Conservation (phyloP, 192 early-diverging fungal genomes). For the Umbelopsis vinacea region DNA sequence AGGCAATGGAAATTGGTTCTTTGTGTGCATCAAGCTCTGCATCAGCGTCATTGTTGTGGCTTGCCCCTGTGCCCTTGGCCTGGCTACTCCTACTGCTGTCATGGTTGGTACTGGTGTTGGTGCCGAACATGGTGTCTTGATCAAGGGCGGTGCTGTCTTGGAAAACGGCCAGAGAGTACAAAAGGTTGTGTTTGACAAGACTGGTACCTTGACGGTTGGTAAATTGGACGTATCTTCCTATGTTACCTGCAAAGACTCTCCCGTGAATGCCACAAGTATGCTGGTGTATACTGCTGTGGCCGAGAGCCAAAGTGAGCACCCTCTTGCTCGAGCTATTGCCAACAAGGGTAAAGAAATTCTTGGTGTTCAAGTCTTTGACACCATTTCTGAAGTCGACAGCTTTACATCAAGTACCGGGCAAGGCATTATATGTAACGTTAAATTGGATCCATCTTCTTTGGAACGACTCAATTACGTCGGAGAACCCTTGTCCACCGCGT, state of each 20-base stretch:
- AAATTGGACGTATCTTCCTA: conserved; percentile 66
- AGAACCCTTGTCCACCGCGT: not conserved
- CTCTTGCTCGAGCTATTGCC: conserved; percentile 80
- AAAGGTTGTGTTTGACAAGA: conserved; percentile 97
- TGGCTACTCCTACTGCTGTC: conserved; percentile 96
- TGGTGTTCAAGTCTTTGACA: conserved; percentile 35
- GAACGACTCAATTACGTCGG: not conserved
- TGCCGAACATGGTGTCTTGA: conserved; percentile 92
- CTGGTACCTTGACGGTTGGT: conserved; percentile 91
- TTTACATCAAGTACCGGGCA: conserved; percentile 66
- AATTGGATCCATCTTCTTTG: not conserved
- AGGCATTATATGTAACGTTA: conserved; percentile 33
- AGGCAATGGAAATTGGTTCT: conserved; percentile 67
- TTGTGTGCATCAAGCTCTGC: conserved; percentile 84
- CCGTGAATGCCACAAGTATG: conserved; percentile 7
- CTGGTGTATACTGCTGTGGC: conserved; percentile 65
- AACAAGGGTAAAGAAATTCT: conserved; percentile 55
- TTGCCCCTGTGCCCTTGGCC: conserved; percentile 95
- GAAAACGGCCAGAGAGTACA: conserved; percentile 81
- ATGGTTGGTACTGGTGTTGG: conserved; percentile 99
- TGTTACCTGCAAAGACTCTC: conserved; percentile 23
- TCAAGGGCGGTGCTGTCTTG: conserved; percentile 91
- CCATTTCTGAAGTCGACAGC: conserved; percentile 49
- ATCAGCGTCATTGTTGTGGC: conserved; percentile 97
- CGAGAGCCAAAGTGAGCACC: conserved; percentile 88